Evolutionary conservation across 2,329 filamentous ascomycete species (phyloP), one percentile per base, ranked within the genome.

Genomic region (Alternaria sp.): DNA sequence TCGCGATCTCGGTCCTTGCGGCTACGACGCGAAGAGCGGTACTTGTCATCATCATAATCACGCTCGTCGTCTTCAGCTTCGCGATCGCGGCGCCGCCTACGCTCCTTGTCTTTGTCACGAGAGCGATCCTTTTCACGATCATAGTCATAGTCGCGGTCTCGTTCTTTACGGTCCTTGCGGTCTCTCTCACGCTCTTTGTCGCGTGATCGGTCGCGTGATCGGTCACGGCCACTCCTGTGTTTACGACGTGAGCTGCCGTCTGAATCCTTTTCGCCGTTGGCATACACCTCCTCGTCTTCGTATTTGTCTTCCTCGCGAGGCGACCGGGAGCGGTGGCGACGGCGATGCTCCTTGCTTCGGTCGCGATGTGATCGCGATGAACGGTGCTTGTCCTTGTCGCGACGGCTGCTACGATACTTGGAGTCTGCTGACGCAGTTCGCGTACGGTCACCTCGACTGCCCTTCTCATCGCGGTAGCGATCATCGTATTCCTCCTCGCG

Each of bases 351-450:
- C 30, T 79, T 78, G 65, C 81, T 83, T 44, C 79, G 76, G 22
- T 83, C 81, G 25, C 82, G 80, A 48, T 82, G 78, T 11, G 80
- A 81, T 30, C 81, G 80, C n/a, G 80, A 82, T 5, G 81, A 81
- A 11, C 79, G 78, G 49, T 81, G 69, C 51, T 76, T 78, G 8
- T 82, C 80, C 59, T 79, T 81, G 2, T 79, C 81, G 30, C 77
- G 74, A 25, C 80, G 88, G 67, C 87, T 88, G 63, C 87, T 88
- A 63, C 87, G 86, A 68, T 89, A 86, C 65, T 85, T 87, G 38
- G 79, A 79, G 10, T 87, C 86, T 1, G 85, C 86, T 3, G 91
- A 92, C 5, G 84, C 84, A 5, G 90, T 92, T 59, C 90, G 85
- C 1, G 90, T 89, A 49, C 86, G 84, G 49, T 88, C 85, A 18